Evolutionary conservation across 768 basidiomycete species (phyloP).

Genomic region (Lactarius tabidus): DNA sequence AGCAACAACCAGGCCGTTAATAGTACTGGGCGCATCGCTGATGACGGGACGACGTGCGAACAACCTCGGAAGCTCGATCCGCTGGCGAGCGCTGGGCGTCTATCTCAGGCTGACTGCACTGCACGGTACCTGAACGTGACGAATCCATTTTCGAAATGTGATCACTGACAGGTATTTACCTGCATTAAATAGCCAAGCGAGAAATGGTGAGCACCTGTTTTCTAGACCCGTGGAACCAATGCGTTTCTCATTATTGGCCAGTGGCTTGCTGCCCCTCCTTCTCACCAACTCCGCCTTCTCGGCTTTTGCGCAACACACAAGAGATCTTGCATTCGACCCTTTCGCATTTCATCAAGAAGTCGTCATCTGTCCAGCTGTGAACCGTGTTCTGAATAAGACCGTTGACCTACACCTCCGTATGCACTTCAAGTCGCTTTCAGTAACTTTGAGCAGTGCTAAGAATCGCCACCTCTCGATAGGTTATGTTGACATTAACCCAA

Average conservation of each 20-base stretch:
- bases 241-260: constrained; percentile 6
- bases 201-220: not conserved
- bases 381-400: constrained; percentile 16
- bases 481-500: constrained; percentile 61
- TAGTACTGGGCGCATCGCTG: not conserved
- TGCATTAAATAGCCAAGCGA: not conserved
- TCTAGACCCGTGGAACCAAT: not conserved
- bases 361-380: constrained; percentile 17
- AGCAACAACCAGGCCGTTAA: not conserved
- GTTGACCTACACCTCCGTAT: constrained; percentile 21
- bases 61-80: not conserved
- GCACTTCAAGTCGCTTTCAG: not conserved
- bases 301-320: not conserved
- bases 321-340: not conserved
- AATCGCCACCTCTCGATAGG: not conserved
- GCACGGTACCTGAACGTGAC: not conserved
- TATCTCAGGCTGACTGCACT: too few relatives aligned
- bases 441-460: not conserved
- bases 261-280: not conserved
- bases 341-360: constrained; percentile 3
- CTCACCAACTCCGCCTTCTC: not conserved
- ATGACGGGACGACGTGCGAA: not conserved
- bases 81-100: not conserved
- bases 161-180: not conserved
- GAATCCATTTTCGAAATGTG: not conserved